Evolutionary conservation across 495 filamentous ascomycete genomes (phyloP), one percentile per base, ranked within the genome.

Genomic region (Tuber umbilicatum): DNA sequence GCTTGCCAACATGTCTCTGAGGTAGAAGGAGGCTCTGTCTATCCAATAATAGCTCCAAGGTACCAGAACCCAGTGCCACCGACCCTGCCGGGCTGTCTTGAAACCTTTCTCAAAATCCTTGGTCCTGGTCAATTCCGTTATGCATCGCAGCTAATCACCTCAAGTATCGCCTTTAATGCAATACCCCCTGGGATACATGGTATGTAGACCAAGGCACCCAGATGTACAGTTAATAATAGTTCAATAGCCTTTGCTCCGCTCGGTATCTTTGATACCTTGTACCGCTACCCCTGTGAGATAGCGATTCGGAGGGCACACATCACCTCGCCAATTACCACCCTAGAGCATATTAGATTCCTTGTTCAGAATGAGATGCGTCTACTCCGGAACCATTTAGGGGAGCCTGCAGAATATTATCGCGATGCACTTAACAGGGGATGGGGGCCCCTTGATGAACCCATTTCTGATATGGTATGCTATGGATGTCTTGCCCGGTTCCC

Each of bases 1-100:
- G 45, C 45, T 7, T 47, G 45, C 45, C 5, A 47, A 0, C 45
- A 47, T 47, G 45, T 5, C 19, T 5, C 21, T 0, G 1, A 5
- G 0, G 1, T 0, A 21, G 1, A 6, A 5, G 21, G 23, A 1
- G 5, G 1, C 0, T 5, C 45, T 0, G 23, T 47, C 7, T 6
- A 47, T 21, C 45, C 45, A 5, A 47, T 47, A 23, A 47, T 47
- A 5, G 45, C 45, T 23, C 23, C 45, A 47, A 0, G 45, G 19
- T 47, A 47, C 21, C 45, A 23, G 45, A 47, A 47, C 5, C 45
- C 19, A 7, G 45, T 47, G 2, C 45, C 45, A 0, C 45, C 0
- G 6, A 47, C 45, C 6, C 19, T 47, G 0, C 2, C 19, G 0
- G 2, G 1, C 0, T 47, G 45, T 5, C 45, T 47, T 9, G 21